A percentile compares a stretch with the other conserved stretches of the same genome.
These are phyloP conservation scores for Fusarium tanahbumbuense DNA, from an alignment of 2,329 filamentous ascomycete genomes.

Conservation along the genomic window DNA sequence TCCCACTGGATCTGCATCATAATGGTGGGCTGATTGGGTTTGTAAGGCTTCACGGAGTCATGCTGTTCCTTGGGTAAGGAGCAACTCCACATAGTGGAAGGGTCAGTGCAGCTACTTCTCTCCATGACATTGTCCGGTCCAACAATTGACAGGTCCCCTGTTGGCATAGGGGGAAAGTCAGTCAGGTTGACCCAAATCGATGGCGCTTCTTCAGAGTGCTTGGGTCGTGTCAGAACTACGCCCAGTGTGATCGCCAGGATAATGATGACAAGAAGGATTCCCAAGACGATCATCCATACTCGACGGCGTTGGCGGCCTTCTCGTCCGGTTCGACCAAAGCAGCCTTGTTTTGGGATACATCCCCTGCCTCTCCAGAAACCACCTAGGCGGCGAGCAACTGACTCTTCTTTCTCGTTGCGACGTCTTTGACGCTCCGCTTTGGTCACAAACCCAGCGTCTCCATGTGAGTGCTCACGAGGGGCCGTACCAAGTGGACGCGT, in stretches of 20 bases:
- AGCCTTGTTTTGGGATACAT: conserved; percentile 71
- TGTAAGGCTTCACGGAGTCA: conserved; percentile 69
- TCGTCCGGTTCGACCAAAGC: conserved; percentile 71
- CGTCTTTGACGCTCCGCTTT: conserved; percentile 64
- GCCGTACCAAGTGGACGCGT: conserved; percentile 59
- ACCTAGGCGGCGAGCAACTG: conserved; percentile 65
- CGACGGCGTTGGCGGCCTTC: conserved; percentile 73
- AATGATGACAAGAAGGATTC: conserved; percentile 64
- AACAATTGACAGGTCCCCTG: conserved; percentile 82
- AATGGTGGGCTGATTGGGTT: conserved; percentile 79
- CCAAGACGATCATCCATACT: conserved; percentile 66
- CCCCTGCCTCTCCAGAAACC: conserved; percentile 74
- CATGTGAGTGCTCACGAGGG: conserved; percentile 58
- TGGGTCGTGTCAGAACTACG: conserved; percentile 60
- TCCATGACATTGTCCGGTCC: conserved; percentile 74
- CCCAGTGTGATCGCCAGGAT: conserved; percentile 69
- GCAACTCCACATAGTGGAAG: conserved; percentile 86
- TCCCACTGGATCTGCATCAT: conserved; percentile 82
- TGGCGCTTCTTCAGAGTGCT: conserved; percentile 45
- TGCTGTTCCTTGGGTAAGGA: conserved; percentile 83
- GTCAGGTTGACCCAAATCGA: conserved; percentile 85
- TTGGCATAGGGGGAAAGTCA: conserved; percentile 86
- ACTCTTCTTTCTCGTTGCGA: conserved; percentile 74
- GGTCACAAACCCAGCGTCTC: conserved; percentile 55
- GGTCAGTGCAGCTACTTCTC: conserved; percentile 76